Evolutionary conservation across 352 stramenopile genomes (phyloP), one percentile per base, ranked within the genome.

Genomic region (Pythium phragmiticola): DNA sequence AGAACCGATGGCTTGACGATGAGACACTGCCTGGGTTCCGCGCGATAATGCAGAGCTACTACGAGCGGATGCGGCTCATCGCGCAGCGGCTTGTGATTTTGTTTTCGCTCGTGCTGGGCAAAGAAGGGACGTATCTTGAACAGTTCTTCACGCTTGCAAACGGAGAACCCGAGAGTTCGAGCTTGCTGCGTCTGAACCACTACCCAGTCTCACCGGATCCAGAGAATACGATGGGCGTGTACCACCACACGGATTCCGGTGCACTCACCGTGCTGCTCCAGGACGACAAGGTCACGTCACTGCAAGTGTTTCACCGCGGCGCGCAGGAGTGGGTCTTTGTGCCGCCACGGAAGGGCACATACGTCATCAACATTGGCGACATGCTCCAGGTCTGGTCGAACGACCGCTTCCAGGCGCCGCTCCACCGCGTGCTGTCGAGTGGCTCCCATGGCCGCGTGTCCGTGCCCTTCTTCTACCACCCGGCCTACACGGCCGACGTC

Each of bases 171-270:
- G 57, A 45, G 12, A 93, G 97, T 67, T 96, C 88, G 19, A 94
- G 80, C 47, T 95, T 96, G 63, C 61, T 98, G 58, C 76, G 94
- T 19, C 69, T 97, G 33, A 98, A 98, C 65, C 86, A 96, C 70
- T 98, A 98, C 72, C 94, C 92, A 2, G 59, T 85, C 1, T 65
- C 77, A 0, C 72, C 73, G 0, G 69, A 84, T 7, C 74, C 75
- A 6, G 72, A 77, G 46, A 80, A 75, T 37, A 74, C 69, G 1
- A 82, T 87, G 77, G 77, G 74, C 13, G 76, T 88, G 9, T 66
- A 84, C 57, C 68, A 80, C 56, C 82, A 90, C 69, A 88, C 79
- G 23, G 82, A 90, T 26, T 57, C 75, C 11, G 77, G 76, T 5
- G 76, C 73, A 2, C 48, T 90, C 11, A 90, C 82, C 0, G 69